phyloP scores from a whole-genome alignment of 257 asterid genomes.

The Solanum chilense region DNA sequence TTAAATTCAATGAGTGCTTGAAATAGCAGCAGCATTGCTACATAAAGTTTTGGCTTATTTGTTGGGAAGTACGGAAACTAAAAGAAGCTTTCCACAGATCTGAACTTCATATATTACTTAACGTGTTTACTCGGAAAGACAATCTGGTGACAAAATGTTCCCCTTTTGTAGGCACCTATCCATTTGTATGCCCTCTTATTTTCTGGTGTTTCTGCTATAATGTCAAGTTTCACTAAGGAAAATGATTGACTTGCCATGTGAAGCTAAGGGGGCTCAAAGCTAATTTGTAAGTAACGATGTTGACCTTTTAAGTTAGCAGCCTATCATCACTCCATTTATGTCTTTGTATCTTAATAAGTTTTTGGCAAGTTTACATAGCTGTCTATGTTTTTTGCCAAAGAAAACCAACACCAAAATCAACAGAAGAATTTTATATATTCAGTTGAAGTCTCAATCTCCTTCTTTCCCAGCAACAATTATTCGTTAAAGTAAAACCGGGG shows the following conservation, averaged over 20 bases:
- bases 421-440: background rate
- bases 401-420: background rate
- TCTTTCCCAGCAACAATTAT: background rate
- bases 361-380: background rate
- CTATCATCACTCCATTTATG: background rate
- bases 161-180: background rate
- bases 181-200: background rate
- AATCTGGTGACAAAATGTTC: background rate
- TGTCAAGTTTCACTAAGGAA: background rate
- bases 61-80: background rate
- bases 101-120: background rate
- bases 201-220: background rate
- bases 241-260: background rate
- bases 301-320: background rate
- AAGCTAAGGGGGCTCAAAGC: background rate
- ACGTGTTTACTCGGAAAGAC: background rate
- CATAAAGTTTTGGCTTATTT: background rate
- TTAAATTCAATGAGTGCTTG: background rate
- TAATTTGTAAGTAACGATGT: background rate
- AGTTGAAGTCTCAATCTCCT: background rate
- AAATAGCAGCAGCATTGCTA: background rate
- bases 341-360: background rate
- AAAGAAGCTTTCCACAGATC: background rate
- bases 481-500: background rate
- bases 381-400: background rate